Evolutionary conservation across 345 rosid genomes (phyloP), one percentile per base, ranked within the genome.

Genomic region (Populus pruinosa): DNA sequence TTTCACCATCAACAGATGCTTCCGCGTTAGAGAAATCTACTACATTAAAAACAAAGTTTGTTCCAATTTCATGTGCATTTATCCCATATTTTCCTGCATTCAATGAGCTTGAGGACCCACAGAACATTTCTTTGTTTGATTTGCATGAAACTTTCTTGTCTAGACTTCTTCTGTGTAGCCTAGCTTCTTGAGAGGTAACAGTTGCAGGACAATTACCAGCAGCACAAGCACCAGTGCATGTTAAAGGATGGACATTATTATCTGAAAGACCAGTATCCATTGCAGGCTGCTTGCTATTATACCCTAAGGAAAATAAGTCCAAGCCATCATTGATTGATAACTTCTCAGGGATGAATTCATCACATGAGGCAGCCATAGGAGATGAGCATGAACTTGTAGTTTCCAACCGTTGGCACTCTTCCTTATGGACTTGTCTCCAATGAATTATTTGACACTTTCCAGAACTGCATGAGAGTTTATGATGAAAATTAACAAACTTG

Each of bases 401-500:
- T 62, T 84, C 87, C 78, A 86, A 71, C 25, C 69, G 88, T 67
- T 79, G 81, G 84, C 98, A 94, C 77, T 92, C 94, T 39, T 90
- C 84, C 81, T 83, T 89, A 73, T 94, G 98, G 71, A 85, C 87
- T 86, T 82, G 82, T 89, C 97, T 92, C 98, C 98, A 94, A 76
- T 94, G 98, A 87, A 89, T 82, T 86, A 94, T 91, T 83, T 94
- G 98, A 81, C 98, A 94, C 88, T 86, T 91, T 47, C 97, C 97
- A 35, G 98, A 94, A 86, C 97, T 94, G 89, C 87, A 83, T 31
- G 74, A 44, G 67, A 18, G 44, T 69, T 74, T 65, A 70, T 18
- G 64, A 17, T 64, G 59, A 70, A 67, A 27, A 72, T 38, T 76
- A 63, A 67, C 64, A 56, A 72, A 61, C 73, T 65, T 18, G 11